Percentiles rank a stretch among this genome's conserved stretches.
These are phyloP conservation scores for Solanum hybrid DNA, from an alignment of 305 asterid genomes.

Conservation along the genomic window DNA sequence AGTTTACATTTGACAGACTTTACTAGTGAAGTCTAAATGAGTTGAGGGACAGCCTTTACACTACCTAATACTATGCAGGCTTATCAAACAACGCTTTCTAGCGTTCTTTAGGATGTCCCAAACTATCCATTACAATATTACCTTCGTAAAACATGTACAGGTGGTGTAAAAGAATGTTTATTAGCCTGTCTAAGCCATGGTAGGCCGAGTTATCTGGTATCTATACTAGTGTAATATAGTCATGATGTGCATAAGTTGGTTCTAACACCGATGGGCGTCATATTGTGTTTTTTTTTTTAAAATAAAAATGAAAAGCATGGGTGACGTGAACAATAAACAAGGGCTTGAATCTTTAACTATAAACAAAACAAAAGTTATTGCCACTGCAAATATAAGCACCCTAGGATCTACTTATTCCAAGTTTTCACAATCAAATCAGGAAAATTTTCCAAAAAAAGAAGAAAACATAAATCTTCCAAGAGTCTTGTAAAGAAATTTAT, in stretches of 20 bases:
- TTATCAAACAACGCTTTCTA: neutral
- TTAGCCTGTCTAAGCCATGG: neutral
- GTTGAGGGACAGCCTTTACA: neutral
- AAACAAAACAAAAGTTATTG: neutral
- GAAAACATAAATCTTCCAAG: neutral
- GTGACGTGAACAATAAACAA: neutral
- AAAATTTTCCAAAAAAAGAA: neutral
- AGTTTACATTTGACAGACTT: neutral
- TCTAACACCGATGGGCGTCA: neutral
- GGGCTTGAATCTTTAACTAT: neutral
- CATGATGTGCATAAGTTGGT: neutral
- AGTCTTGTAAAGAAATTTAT: neutral
- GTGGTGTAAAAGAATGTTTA: neutral
- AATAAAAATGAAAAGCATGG: neutral
- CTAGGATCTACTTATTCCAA: neutral
- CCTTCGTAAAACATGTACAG: neutral
- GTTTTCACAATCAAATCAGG: neutral
- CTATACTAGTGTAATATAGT: neutral
- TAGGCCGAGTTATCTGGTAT: neutral
- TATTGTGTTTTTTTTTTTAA: neutral
- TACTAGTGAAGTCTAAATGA: neutral
- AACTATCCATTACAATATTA: too few species aligned
- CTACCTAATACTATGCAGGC: neutral
- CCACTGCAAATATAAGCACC: neutral
- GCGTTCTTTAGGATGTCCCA: neutral